A percentile compares a stretch with the other conserved stretches of the same genome.
These are phyloP conservation scores for Spiraea crenata DNA, from an alignment of 331 rosid genomes.

Conservation along the genomic window DNA sequence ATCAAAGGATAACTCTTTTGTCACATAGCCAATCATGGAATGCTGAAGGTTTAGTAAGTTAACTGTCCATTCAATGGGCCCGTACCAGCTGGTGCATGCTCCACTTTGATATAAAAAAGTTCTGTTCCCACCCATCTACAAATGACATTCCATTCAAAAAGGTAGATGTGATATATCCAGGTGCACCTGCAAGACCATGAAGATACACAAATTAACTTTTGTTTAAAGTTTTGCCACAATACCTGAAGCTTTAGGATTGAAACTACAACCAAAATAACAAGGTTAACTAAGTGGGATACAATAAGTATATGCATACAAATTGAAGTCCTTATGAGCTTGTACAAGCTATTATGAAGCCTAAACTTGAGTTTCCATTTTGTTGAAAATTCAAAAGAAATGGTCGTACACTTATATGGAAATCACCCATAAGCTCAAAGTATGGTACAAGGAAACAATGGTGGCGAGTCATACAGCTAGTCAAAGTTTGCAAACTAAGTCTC, in stretches of 20 bases:
- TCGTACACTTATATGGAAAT: background rate
- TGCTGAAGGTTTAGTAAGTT: background rate
- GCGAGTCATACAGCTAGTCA: background rate
- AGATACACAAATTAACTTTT: background rate
- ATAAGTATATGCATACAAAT: too few species aligned
- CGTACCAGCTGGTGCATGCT: conserved; percentile 97
- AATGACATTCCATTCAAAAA: conserved; percentile 92
- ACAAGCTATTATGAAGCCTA: background rate
- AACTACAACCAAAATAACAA: background rate
- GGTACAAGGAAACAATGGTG: background rate
- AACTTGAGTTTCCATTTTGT: background rate
- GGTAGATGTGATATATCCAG: conserved; percentile 71
- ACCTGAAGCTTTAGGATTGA: background rate
- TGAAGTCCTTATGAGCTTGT: background rate
- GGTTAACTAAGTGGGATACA: too few species aligned
- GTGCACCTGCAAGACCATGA: conserved; percentile 64
- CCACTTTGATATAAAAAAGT: conserved; percentile 88
- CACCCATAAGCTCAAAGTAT: background rate
- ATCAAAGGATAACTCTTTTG: too few species aligned
- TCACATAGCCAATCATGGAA: too few species aligned
- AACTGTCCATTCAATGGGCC: conserved; percentile 7
- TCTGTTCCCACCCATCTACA: conserved; percentile 91
- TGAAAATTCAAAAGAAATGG: background rate
- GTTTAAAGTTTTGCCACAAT: background rate
- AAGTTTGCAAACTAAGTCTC: background rate